Evolutionary conservation across 176 grass and related monocot species (phyloP), one percentile per base, ranked within the genome.

Genomic region (Bolboschoenus planiculmis): DNA sequence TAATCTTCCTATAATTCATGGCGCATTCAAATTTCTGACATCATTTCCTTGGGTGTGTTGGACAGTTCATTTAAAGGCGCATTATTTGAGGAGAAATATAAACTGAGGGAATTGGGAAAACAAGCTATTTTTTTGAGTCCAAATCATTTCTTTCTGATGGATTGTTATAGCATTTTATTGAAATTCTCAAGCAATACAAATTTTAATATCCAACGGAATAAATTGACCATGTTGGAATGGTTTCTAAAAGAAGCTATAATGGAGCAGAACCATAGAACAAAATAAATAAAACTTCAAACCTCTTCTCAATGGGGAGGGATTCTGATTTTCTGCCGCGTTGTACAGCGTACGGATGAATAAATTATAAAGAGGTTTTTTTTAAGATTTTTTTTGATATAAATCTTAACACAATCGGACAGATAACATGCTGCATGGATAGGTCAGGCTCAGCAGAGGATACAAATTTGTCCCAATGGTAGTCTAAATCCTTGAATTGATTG

Each of bases 1-100:
- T 71, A 43, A n/a, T 31, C 36, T 23, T 71, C 7, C 8, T 23
- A 2, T 43, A 24, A 43, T 71, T 71, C 37, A 71, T 71, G 66
- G n/a, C n/a, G n/a, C 66, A 43, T 71, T 71, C 35, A 71, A 71
- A 71, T 36, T 71, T 43, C 66, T 71, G 66, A 13, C 16, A 70
- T 42, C 18, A 7, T 24, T 71, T 13, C n/a, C 16, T 71, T 43
- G 3, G 11, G 35, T 21, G 11, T 70, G 7, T 18, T 40, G 7
- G 18, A 21, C 34, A 40, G 18, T 70, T 64, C 31, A 15, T 20
- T 23, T 70, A 70, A 42, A 11, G 20, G 18, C 36, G 21, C 13
- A 10, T 64, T 35, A 24, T 5, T 31, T 34, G 29, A 64, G 29
- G 10, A 64, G 2, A 64, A 64, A 64, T 31, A 64, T 31, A 64